A percentile compares a stretch with the other conserved stretches of the same genome.
phyloP scores from a whole-genome alignment of 768 basidiomycete genomes.

The Tylopilus sp. region DNA sequence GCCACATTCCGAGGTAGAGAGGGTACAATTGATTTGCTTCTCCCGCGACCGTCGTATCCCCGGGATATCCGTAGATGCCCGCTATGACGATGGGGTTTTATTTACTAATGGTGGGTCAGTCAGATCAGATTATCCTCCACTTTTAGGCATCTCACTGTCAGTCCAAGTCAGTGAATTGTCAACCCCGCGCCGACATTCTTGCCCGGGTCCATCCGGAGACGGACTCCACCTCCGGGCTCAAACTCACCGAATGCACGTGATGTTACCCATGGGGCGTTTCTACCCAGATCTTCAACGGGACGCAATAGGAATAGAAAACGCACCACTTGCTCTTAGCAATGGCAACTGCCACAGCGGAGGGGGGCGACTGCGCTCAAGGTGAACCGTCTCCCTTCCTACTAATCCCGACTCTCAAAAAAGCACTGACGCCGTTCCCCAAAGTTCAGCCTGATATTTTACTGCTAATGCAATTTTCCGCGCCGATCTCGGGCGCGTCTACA shows the following conservation, averaged over 20 bases:
- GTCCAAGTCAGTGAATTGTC: no score
- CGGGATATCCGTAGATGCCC: no score
- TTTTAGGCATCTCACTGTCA: no score
- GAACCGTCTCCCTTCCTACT: neutral
- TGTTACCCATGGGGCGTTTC: neutral
- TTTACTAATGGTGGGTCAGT: no score
- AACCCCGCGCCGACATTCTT: no score
- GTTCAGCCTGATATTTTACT: conserved; percentile 37
- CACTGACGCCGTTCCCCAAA: conserved; percentile 35
- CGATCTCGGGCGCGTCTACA: conserved; percentile 40
- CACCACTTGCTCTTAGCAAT: neutral
- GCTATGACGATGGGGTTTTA: no score
- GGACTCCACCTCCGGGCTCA: no score
- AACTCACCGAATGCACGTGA: no score
- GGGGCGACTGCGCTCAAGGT: neutral
- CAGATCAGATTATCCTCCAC: no score
- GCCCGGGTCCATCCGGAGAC: no score
- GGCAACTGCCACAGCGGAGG: neutral
- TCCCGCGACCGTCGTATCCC: no score
- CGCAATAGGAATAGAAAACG: neutral
- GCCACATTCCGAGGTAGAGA: neutral
- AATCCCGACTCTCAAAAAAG: neutral
- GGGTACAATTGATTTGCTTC: neutral
- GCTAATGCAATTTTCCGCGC: conserved; percentile 32
- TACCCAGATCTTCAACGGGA: neutral